phyloP scores from a whole-genome alignment of 331 rosid genomes.

The Cydonia oblonga region DNA sequence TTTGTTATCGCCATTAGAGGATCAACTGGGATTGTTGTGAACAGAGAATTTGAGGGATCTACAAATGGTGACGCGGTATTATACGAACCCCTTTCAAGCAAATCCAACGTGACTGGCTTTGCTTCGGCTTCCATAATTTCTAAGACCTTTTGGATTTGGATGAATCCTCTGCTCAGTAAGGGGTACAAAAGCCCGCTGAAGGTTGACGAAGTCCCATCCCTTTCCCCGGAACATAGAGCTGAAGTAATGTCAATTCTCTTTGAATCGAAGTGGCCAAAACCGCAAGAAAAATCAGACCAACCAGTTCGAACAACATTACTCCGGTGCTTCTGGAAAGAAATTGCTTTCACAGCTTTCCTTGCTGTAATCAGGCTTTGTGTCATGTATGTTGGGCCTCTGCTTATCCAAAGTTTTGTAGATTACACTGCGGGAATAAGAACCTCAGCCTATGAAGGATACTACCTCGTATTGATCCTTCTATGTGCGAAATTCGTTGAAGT shows the following conservation, averaged over 20 bases:
- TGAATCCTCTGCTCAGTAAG: constrained; percentile 67
- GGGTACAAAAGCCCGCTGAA: constrained; percentile 55
- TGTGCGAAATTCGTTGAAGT: constrained; percentile 59
- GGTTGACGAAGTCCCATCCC: constrained; percentile 53
- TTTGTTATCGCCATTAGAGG: constrained; percentile 44
- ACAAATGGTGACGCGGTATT: constrained; percentile 23
- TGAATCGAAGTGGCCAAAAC: constrained; percentile 72
- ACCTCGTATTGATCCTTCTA: constrained; percentile 57
- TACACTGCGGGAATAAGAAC: constrained; percentile 61
- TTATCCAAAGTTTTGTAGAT: constrained; percentile 61
- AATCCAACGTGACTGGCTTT: constrained; percentile 41
- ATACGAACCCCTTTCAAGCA: constrained; percentile 12
- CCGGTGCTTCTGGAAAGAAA: constrained; percentile 64
- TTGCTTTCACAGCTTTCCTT: constrained; percentile 66
- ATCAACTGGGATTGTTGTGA: constrained; percentile 43
- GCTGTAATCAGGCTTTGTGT: constrained; percentile 52
- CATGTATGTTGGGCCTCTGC: constrained; percentile 66
- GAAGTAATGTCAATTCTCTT: constrained; percentile 56
- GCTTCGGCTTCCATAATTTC: constrained; percentile 66
- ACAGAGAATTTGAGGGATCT: constrained; percentile 12
- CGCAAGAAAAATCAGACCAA: constrained; percentile 43
- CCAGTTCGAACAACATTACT: constrained; percentile 65
- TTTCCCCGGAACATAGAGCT: constrained; percentile 64
- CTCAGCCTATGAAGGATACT: constrained; percentile 70
- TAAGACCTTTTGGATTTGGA: constrained; percentile 77